These are phyloP conservation scores for Arxiozyma bovina DNA, from an alignment of 1,139 yeast genomes.

Conservation along the genomic window DNA sequence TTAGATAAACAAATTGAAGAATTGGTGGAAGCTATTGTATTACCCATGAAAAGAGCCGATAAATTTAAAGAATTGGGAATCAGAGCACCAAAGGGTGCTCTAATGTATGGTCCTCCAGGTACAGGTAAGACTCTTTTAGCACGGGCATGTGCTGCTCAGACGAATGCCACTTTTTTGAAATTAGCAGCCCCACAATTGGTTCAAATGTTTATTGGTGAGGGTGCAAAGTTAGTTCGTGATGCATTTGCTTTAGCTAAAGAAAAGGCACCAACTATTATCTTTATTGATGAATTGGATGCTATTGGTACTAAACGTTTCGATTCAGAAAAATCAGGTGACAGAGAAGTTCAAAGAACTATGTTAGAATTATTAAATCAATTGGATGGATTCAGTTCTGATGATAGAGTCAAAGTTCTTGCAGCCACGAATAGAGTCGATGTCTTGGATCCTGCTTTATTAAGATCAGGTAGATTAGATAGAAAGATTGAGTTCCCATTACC, in stretches of 20 bases:
- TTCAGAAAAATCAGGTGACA: constrained; percentile 93
- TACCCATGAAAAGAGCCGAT: constrained; percentile 98
- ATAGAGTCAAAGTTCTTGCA: constrained; percentile 91
- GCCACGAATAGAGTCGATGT: constrained; percentile 98
- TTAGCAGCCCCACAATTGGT: constrained; percentile 97
- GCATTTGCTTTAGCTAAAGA: constrained; percentile 98
- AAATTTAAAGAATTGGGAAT: constrained; percentile 76
- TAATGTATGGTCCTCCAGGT: constrained; percentile 99
- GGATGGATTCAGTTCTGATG: constrained; percentile 98
- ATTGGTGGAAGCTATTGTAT: constrained; percentile 92
- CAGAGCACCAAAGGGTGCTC: constrained; percentile 95
- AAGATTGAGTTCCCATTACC: constrained; percentile 97
- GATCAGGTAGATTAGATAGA: constrained; percentile 96
- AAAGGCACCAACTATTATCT: constrained; percentile 95
- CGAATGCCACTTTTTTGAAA: constrained; percentile 94
- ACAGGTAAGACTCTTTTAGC: constrained; percentile 96
- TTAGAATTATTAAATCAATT: constrained; percentile 91
- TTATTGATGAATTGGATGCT: constrained; percentile 96
- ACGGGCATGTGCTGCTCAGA: constrained; percentile 98
- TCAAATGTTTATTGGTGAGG: constrained; percentile 99
- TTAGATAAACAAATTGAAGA: constrained; percentile 97
- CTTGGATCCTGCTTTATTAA: constrained; percentile 89
- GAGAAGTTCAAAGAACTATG: constrained; percentile 99
- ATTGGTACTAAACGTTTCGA: constrained; percentile 98
- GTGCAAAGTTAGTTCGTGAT: constrained; percentile 95